These are phyloP conservation scores for Tricholoma hemisulphureum DNA, from an alignment of 768 basidiomycete genomes.

Conservation along the genomic window DNA sequence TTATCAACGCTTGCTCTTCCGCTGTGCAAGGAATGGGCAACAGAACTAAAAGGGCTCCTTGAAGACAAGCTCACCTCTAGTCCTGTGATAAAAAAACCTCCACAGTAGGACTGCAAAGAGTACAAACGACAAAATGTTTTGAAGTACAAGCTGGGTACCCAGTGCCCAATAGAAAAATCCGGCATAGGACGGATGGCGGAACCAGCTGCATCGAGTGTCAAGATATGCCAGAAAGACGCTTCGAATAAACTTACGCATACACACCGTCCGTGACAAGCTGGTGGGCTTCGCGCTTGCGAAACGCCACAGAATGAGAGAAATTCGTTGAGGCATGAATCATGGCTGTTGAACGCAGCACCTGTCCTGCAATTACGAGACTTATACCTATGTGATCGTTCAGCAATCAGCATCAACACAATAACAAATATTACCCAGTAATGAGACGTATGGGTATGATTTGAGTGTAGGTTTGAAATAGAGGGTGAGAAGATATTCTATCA, in stretches of 20 bases:
- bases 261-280: slow-evolving; percentile 84
- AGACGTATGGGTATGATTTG: slow-evolving; percentile 60
- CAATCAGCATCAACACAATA: not conserved
- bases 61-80: slow-evolving; percentile 54
- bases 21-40: slow-evolving; percentile 40
- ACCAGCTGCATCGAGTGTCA: slow-evolving; percentile 50
- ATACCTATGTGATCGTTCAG: slow-evolving; percentile 49
- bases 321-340: slow-evolving; percentile 95
- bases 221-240: not conserved
- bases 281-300: slow-evolving; percentile 70
- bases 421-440: slow-evolving; percentile 48
- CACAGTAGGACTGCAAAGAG: slow-evolving; percentile 70
- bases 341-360: slow-evolving; percentile 79
- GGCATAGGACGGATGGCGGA: slow-evolving; percentile 93
- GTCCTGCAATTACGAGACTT: slow-evolving; percentile 62
- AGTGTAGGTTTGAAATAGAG: slow-evolving; percentile 63
- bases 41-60: not conserved
- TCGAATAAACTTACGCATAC: slow-evolving; percentile 62
- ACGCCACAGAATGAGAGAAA: slow-evolving; percentile 89
- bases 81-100: slow-evolving; percentile 84
- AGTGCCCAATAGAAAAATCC: slow-evolving; percentile 99
- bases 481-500: slow-evolving; percentile 76
- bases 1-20: slow-evolving; percentile 76
- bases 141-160: slow-evolving; percentile 88
- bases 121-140: slow-evolving; percentile 75